Evolutionary conservation across 495 filamentous ascomycete genomes (phyloP), one percentile per base, ranked within the genome.

Genomic region (Talaromyces proteolyticus): DNA sequence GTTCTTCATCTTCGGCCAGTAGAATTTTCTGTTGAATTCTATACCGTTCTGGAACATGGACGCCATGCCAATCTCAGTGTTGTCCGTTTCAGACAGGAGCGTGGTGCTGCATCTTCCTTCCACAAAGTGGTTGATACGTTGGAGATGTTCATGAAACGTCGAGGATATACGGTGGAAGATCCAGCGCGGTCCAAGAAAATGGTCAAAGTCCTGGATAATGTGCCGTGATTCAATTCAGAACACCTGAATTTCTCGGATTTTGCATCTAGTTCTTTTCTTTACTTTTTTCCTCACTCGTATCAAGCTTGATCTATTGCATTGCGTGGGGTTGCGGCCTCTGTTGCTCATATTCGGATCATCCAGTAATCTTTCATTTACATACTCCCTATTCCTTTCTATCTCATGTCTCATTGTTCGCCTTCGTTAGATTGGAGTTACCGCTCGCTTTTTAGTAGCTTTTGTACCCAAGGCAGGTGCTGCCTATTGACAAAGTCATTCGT

Each of bases 21-120:
- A 6, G 75, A 82, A 16, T 88, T 97, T 59, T 85, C 87, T 3
- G 77, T 80, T 41, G 89, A 96, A 59, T 76, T 97, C 56, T 91
- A 88, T 67, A 87, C 82, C 8, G 81, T 94, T 10, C 84, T 91
- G 25, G 87, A 94, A 62, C 85, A 89, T 53, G 87, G 88, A 21
- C 68, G 68, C 26, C 79, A 76, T 57, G 75, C 80, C 47, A 79
- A 79, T 49, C 76, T 95, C 16, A 84, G 82, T 63, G 78, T 96
- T 39, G 88, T 85, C 20, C 82, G 87, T 14, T 88, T 96, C 68
- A 89, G 85, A 23, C 92, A 95, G 59, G 87, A 91, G 58, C 80
- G 82, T 41, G 93, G 93, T 16, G 89, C 91, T 0, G 91, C 88
- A 1, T 86, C 81, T 47, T 90, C 85, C 23, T 94, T 98, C 69